Evolutionary conservation across 306 rosid genomes (phyloP), one percentile per base, ranked within the genome.

Genomic region (Canavalia gladiata): DNA sequence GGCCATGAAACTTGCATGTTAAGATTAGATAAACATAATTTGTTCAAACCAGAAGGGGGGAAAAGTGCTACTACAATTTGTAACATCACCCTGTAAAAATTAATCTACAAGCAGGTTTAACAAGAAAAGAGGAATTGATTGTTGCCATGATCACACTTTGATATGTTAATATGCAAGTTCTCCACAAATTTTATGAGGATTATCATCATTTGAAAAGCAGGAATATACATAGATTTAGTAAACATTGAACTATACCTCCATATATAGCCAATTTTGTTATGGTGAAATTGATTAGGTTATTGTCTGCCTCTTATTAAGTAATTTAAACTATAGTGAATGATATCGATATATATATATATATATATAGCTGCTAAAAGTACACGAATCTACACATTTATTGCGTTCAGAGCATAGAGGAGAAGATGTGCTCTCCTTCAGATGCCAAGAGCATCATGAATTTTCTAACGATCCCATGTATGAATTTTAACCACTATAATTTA

Each of bases 1-100:
- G 31, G 55, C 60, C 33, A 31, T 37, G 56, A 43, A 68, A 67
- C 78, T 66, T 82, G 31, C 8, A 69, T 67, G 59, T 42, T 85
- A 75, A 70, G 71, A 67, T 56, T 70, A 34, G 68, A 50, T 25
- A 28, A 51, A 62, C 70, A 75, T 75, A 46, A 50, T 62, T 72
- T 56, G 46, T 46, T 50, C 66, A 52, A 33, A 64, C 7, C 49
- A 70, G 3, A 31, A 68, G 7, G n/a, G 25, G 11, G 1, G 5
- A 46, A 25, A 46, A 30, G 4, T 68, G 41, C 8, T 28, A 68
- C 28, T 68, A 13, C 37, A 42, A 67, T 8, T 12, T 30, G 58
- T 47, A 33, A 6, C 9, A 30, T 31, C 75, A 33, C 13, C n/a
- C 3, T 56, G 34, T 5, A 25, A 6, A 18, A 6, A 10, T 1